Base-by-base conservation (phyloP, 2,329 filamentous ascomycete species). In the Fusarium equiseti region DNA sequence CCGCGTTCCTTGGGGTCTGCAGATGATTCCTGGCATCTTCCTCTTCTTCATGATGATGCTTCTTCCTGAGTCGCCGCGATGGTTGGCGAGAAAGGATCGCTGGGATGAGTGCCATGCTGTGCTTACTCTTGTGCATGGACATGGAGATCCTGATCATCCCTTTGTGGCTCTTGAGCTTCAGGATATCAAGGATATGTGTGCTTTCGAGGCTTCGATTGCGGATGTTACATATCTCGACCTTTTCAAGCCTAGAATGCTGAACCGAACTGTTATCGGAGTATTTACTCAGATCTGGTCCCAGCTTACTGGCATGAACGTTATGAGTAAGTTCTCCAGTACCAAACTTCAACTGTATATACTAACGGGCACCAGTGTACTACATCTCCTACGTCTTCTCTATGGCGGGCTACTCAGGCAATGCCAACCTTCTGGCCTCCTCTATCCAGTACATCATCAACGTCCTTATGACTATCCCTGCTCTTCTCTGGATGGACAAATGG, bases 371-470 rank as follows among this genome's bases (percentile, higher is more conserved):
- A 74, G 72, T 90, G 88, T 91, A 90, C 80, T 91, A 92, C 75
- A 90, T 91, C 69, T 75, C 77, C 6, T 81, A 79, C 32, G 77
- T 82, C 9, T 82, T 82, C 59, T 74, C 75, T 26, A 82, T 82
- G 80, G 80, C 80, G 0, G 80, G 80, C 0, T 81, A 82, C 57
- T 62, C 52, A 15, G 79, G 80, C 12, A 86, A 88, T 60, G 79
- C 85, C 66, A 86, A 85, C 40, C 78, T 89, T 12, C 81, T 87
- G 49, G 86, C 86, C 2, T 87, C 86, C 0, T 86, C 84, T 7
- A 86, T 89, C 20, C 84, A 87, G 71, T 89, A 89, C 68, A 85
- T 94, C 73, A 93, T 95, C 83, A 95, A 95, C 78, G 92, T 95
- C 3, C 65, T 90, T 55, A 92, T 93, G 89, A 95, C 93, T 1